Conservation (phyloP, 352 stramenopile species). For the Pelagophyceae sp. region DNA sequence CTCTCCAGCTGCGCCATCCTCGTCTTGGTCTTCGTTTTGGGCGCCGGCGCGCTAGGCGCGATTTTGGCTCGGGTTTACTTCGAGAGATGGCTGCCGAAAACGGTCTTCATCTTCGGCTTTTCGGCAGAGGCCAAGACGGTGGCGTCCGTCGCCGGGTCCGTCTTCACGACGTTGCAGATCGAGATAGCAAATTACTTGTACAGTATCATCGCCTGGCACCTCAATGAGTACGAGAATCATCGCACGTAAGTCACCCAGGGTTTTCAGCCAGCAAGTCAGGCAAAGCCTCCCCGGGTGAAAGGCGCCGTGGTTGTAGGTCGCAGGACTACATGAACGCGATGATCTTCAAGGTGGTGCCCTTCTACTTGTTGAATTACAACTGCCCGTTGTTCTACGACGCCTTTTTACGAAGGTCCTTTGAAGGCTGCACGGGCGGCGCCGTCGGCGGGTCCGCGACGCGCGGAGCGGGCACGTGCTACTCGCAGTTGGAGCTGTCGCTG, state of each 20-base stretch:
- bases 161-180: conserved; percentile 74
- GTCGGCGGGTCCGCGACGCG: not conserved
- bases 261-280: no score
- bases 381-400: conserved; percentile 24
- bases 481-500: not conserved
- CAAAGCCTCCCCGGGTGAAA: no score
- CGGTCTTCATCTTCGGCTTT: not conserved
- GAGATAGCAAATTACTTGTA: conserved; percentile 68
- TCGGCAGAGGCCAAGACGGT: conserved; percentile 25
- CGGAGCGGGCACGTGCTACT: not conserved
- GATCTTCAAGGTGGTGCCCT: conserved; percentile 80
- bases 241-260: conserved; percentile 72
- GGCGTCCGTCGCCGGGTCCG: conserved; percentile 54
- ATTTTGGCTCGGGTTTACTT: conserved; percentile 13
- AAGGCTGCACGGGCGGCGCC: not conserved
- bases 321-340: conserved; percentile 75
- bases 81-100: no score
- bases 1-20: conserved; percentile 24
- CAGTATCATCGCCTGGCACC: conserved; percentile 50
- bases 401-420: not conserved
- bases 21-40: conserved; percentile 24
- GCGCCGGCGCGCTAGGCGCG: not conserved
- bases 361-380: conserved; percentile 61
- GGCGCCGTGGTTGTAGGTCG: no score
- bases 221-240: conserved; percentile 79